Evolutionary conservation across 371 early-diverging fungal species (phyloP).

Genomic region (Zancudomyces culisetae): DNA sequence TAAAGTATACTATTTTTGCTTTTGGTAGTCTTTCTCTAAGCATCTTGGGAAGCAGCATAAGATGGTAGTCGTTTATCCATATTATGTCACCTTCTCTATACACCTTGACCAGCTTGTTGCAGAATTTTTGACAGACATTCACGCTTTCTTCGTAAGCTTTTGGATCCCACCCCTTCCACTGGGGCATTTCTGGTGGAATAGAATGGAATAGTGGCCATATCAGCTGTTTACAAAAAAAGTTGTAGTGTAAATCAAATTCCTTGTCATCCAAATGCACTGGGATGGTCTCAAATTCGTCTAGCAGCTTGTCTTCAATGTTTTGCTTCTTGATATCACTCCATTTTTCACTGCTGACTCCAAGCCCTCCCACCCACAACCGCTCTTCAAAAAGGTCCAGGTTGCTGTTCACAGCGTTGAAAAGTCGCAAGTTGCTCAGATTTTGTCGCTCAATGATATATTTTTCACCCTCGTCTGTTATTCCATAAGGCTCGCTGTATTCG

Average conservation of each 20-base stretch:
- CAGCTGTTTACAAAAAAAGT: constrained; percentile 86
- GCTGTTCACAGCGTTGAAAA: constrained; percentile 68
- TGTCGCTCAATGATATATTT: constrained; percentile 49
- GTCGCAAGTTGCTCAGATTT: constrained; percentile 65
- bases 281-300: constrained; percentile 35
- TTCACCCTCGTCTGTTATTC: background rate
- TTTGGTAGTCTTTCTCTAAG: constrained; percentile 53
- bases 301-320: constrained; percentile 35
- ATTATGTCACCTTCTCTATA: constrained; percentile 74
- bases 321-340: constrained; percentile 36
- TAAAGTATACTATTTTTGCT: constrained; percentile 83
- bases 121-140: constrained; percentile 68
- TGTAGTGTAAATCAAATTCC: constrained; percentile 69
- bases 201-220: constrained; percentile 98
- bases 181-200: constrained; percentile 71
- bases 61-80: constrained; percentile 97
- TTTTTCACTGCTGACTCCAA: constrained; percentile 50
- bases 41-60: constrained; percentile 74
- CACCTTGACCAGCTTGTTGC: constrained; percentile 48
- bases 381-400: constrained; percentile 30
- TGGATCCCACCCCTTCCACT: constrained; percentile 38
- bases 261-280: constrained; percentile 73
- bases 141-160: constrained; percentile 72
- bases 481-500: no score
- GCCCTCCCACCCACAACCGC: constrained; percentile 53